Percentiles rank a stretch among this genome's conserved stretches.
These are phyloP conservation scores for Thelonectria rubi DNA, from an alignment of 2,329 filamentous ascomycete genomes.

Conservation along the genomic window DNA sequence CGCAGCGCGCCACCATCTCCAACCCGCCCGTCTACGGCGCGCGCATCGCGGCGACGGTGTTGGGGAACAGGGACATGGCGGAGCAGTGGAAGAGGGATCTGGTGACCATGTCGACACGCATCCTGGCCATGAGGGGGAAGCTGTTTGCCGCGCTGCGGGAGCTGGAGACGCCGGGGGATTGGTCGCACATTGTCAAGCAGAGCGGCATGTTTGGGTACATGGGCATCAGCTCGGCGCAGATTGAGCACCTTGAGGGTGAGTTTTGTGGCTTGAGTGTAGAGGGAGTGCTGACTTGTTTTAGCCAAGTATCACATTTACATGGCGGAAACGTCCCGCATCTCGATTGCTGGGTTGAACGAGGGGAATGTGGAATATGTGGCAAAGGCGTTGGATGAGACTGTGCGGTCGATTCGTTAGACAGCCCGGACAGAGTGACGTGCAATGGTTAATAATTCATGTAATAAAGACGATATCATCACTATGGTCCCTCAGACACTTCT, in stretches of 20 bases:
- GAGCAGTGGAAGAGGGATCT: conserved; percentile 38
- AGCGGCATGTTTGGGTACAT: conserved; percentile 54
- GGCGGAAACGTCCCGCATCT: conserved; percentile 21
- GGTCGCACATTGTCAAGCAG: conserved; percentile 48
- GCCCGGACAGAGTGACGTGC: too few species aligned
- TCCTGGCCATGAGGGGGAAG: conserved; percentile 45
- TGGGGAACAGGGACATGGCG: conserved; percentile 20
- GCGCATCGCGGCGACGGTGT: conserved; percentile 45
- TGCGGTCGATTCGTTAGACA: conserved; percentile 11
- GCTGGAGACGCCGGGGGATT: conserved; percentile 46
- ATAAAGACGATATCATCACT: too few species aligned
- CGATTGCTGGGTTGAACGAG: conserved; percentile 22
- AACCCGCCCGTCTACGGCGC: conserved; percentile 49
- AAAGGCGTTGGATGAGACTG: conserved; percentile 14
- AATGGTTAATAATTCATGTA: too few species aligned
- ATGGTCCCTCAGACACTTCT: too few species aligned
- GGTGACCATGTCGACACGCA: conserved; percentile 47
- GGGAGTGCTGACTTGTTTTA: neutral
- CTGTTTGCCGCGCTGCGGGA: conserved; percentile 44
- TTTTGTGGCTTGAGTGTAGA: too few species aligned
- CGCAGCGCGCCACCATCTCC: conserved; percentile 46
- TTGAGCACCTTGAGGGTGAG: conserved; percentile 12
- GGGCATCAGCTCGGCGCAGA: conserved; percentile 50
- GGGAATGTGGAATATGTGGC: conserved; percentile 23
- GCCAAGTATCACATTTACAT: conserved; percentile 24